phyloP scores from a whole-genome alignment of 805 yeast genomes.

The Yamadazyma ubonensis region DNA sequence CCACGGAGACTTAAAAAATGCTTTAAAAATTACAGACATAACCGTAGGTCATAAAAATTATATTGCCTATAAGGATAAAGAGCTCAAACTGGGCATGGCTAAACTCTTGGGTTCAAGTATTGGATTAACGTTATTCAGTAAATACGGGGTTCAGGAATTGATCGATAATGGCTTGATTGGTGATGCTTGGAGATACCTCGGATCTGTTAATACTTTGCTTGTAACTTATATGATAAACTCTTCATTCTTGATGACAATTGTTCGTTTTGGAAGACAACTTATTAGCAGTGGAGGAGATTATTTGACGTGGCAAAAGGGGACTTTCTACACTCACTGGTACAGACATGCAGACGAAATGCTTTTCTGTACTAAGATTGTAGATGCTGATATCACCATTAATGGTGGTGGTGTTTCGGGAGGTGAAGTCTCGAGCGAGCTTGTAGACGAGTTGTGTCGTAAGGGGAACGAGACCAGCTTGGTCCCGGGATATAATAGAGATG shows the following conservation, averaged over 20 bases:
- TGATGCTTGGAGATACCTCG: slow-evolving; percentile 36
- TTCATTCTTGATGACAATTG: slow-evolving; percentile 41
- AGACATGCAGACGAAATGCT: slow-evolving; percentile 65
- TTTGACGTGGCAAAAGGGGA: slow-evolving; percentile 63
- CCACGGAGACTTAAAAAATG: slow-evolving; percentile 55
- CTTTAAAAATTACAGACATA: slow-evolving; percentile 56
- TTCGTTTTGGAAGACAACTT: slow-evolving; percentile 40
- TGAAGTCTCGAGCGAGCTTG: slow-evolving; percentile 30
- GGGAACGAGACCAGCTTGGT: slow-evolving; percentile 23
- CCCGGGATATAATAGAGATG: slow-evolving; percentile 38
- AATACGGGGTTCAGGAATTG: slow-evolving; percentile 40
- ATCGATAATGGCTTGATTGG: slow-evolving; percentile 41
- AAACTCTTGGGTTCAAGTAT: slow-evolving; percentile 32
- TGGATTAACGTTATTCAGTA: slow-evolving; percentile 36
- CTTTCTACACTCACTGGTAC: slow-evolving; percentile 62
- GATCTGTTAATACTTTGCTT: slow-evolving; percentile 48
- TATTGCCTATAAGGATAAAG: slow-evolving; percentile 29
- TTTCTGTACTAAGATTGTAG: slow-evolving; percentile 63
- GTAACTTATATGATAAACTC: slow-evolving; percentile 41
- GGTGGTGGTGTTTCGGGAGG: slow-evolving; percentile 48
- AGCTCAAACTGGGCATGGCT: slow-evolving; percentile 30
- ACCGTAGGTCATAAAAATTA: slow-evolving; percentile 61
- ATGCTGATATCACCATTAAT: slow-evolving; percentile 57
- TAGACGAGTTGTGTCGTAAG: slow-evolving; percentile 38
- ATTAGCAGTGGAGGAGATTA: slow-evolving; percentile 47